Conservation (phyloP, 2,329 filamentous ascomycete species). For the Knoxdaviesia proteae region DNA sequence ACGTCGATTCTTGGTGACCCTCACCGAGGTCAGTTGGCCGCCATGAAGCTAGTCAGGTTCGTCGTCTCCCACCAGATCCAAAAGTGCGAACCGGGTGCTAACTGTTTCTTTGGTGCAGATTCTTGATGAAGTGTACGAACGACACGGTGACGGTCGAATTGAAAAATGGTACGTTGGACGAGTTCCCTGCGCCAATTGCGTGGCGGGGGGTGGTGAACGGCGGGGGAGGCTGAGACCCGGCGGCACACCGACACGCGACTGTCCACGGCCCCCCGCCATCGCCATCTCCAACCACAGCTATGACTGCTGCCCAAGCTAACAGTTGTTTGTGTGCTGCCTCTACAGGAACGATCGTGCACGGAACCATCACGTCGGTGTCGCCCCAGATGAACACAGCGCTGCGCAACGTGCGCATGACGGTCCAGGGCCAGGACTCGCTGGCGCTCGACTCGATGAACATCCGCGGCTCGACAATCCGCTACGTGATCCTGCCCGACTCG, state of each 20-base stretch:
- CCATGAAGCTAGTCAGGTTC: too few relatives aligned
- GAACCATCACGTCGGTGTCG: constrained; percentile 89
- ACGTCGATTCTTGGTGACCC: too few relatives aligned
- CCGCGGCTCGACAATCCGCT: constrained; percentile 85
- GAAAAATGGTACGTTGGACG: constrained; percentile 58
- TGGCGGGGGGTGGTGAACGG: too few relatives aligned
- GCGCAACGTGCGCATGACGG: constrained; percentile 91
- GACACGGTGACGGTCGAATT: constrained; percentile 97
- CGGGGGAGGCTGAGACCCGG: too few relatives aligned
- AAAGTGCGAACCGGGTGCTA: constrained; percentile 12
- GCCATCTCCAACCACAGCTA: constrained; percentile 1
- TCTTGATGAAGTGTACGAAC: constrained; percentile 98
- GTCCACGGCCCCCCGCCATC: neutral
- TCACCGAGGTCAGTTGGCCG: too few relatives aligned
- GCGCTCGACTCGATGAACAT: constrained; percentile 91
- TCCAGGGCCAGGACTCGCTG: constrained; percentile 69
- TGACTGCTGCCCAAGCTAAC: constrained; percentile 1
- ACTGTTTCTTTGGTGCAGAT: constrained; percentile 31
- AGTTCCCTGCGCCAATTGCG: neutral
- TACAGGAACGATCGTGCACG: constrained; percentile 80
- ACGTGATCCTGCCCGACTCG: constrained; percentile 90
- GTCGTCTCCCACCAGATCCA: constrained; percentile 7
- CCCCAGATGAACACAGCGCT: constrained; percentile 98
- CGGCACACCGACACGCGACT: neutral
- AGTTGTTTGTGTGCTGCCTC: neutral